phyloP scores from a whole-genome alignment of 2,329 filamentous ascomycete genomes.

The Colletotrichum sp. region DNA sequence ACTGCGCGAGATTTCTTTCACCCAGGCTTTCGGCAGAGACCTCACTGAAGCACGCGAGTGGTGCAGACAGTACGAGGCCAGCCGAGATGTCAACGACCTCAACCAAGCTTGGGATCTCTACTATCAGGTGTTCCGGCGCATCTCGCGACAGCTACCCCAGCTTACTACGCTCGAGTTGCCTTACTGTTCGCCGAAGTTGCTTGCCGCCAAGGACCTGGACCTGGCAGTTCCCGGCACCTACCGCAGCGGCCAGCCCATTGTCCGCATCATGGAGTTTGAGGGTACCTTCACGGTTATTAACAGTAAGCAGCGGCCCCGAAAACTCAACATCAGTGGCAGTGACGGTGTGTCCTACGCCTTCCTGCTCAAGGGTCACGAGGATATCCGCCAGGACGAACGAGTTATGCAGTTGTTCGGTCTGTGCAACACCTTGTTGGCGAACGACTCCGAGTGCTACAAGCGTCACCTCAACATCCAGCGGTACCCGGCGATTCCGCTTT shows the following conservation, averaged over 20 bases:
- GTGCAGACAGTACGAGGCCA: conserved; percentile 89
- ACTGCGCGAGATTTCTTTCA: conserved; percentile 93
- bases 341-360: conserved; percentile 90
- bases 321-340: conserved; percentile 85
- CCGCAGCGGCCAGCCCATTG: conserved; percentile 76
- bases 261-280: conserved; percentile 89
- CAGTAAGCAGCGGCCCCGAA: conserved; percentile 94
- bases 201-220: conserved; percentile 84
- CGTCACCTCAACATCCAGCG: conserved; percentile 95
- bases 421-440: conserved; percentile 91
- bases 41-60: conserved; percentile 94
- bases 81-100: conserved; percentile 89
- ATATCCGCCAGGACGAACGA: conserved; percentile 97
- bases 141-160: conserved; percentile 90
- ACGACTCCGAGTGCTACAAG: conserved; percentile 96
- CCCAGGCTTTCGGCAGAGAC: conserved; percentile 95
- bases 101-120: conserved; percentile 99
- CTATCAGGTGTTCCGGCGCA: conserved; percentile 97
- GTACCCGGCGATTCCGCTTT: conserved; percentile 95
- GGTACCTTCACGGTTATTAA: conserved; percentile 90
- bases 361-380: conserved; percentile 96
- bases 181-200: conserved; percentile 94
- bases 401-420: conserved; percentile 99
- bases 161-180: conserved; percentile 91
- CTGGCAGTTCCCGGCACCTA: conserved; percentile 97